These are phyloP conservation scores for Pueraria montana DNA, from an alignment of 306 rosid genomes.

Conservation along the genomic window DNA sequence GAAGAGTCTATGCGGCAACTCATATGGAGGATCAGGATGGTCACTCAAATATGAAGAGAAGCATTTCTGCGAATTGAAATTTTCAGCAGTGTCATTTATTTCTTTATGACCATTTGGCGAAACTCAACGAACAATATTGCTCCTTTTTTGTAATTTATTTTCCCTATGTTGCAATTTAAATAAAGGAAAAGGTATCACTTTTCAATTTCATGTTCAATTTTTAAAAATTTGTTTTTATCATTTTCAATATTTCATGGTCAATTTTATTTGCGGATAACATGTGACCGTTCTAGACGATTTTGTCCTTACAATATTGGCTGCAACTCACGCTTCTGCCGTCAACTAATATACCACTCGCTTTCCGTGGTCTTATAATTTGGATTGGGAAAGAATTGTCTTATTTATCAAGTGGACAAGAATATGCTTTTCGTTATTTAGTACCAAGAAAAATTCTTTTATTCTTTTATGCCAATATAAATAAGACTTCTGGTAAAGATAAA, in stretches of 20 bases:
- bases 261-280: background rate
- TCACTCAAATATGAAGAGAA: slow-evolving; percentile 46
- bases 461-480: background rate
- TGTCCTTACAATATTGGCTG: background rate
- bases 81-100: slow-evolving; percentile 40
- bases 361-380: too few species aligned
- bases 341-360: background rate
- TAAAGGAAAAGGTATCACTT: slow-evolving; percentile 11
- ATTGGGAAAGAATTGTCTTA: too few species aligned
- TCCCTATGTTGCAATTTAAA: slow-evolving; percentile 17
- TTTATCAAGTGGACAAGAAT: background rate
- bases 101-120: slow-evolving; percentile 23
- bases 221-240: background rate
- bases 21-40: slow-evolving; percentile 29
- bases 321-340: background rate
- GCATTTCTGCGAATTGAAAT: slow-evolving; percentile 32
- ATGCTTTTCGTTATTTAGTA: background rate
- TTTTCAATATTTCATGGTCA: background rate
- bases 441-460: background rate
- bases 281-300: background rate
- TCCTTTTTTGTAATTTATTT: slow-evolving; percentile 32
- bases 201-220: slow-evolving; percentile 1
- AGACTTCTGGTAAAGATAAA: background rate
- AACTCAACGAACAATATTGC: slow-evolving; percentile 29
- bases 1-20: slow-evolving; percentile 43